phyloP scores from a whole-genome alignment of 805 yeast species.

The Torulaspora maleeae region DNA sequence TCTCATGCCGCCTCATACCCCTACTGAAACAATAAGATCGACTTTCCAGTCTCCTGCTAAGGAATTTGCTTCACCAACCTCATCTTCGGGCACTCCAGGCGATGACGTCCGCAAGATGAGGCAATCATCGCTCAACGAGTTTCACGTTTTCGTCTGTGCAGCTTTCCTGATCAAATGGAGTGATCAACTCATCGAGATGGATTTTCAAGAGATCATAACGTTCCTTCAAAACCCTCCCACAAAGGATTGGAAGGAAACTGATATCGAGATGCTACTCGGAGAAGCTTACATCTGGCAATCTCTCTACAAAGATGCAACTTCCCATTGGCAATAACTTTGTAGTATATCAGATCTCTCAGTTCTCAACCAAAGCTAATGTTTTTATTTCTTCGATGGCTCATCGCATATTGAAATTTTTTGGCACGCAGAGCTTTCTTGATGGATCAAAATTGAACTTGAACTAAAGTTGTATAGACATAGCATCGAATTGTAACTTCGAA shows the following conservation, averaged over 20 bases:
- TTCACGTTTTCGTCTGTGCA: slow-evolving; percentile 96
- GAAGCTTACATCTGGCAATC: slow-evolving; percentile 98
- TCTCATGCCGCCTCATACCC: slow-evolving; percentile 23
- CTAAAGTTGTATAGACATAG: neutral
- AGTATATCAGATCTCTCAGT: neutral
- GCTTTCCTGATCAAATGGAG: slow-evolving; percentile 91
- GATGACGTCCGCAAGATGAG: slow-evolving; percentile 20
- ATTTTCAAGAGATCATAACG: slow-evolving; percentile 90
- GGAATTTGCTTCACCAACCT: slow-evolving; percentile 11
- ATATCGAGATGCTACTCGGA: slow-evolving; percentile 84
- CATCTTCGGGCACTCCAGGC: slow-evolving; percentile 13
- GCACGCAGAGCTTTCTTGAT: neutral
- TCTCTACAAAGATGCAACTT: slow-evolving; percentile 81
- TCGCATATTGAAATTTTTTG: slow-evolving; percentile 7
- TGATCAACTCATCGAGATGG: slow-evolving; percentile 70
- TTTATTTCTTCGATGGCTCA: neutral
- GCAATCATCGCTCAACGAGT: slow-evolving; percentile 55
- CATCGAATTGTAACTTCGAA: neutral
- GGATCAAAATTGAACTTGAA: neutral
- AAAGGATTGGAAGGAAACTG: slow-evolving; percentile 76
- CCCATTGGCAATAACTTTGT: slow-evolving; percentile 56
- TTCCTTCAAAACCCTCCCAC: slow-evolving; percentile 91
- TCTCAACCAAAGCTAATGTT: neutral
- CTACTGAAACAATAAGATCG: slow-evolving; percentile 18
- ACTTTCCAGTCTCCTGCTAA: slow-evolving; percentile 21